A percentile compares a stretch with the other conserved stretches of the same genome.
phyloP scores from a whole-genome alignment of 2,329 filamentous ascomycete species.

The Colletotrichum gigasporum region DNA sequence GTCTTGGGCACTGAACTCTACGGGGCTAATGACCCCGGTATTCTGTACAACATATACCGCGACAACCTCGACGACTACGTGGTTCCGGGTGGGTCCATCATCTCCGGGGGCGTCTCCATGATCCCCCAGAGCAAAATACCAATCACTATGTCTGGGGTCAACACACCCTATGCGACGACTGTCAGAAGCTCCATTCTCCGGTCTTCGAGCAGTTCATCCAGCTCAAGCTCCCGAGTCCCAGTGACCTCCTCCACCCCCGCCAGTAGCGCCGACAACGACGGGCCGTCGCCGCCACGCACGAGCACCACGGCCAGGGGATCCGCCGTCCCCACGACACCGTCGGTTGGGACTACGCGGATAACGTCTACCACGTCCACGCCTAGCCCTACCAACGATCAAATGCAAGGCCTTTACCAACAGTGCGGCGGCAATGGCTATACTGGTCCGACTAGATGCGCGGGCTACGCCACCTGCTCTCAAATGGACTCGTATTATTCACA shows the following conservation, averaged over 20 bases:
- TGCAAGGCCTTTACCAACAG: conserved; percentile 11
- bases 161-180: conserved; percentile 26
- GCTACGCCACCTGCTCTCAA: conserved; percentile 1
- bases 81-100: conserved; percentile 41
- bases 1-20: conserved; percentile 62
- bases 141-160: conserved; percentile 32
- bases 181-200: neutral
- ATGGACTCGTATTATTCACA: conserved; percentile 16
- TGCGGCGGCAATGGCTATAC: conserved; percentile 11
- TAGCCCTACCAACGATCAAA: neutral
- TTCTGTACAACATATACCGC: conserved; percentile 63
- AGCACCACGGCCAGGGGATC: neutral
- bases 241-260: neutral
- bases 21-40: conserved; percentile 60
- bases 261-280: neutral
- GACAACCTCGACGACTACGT: conserved; percentile 35
- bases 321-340: neutral
- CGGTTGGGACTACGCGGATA: neutral
- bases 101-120: conserved; percentile 35
- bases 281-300: too few relatives aligned
- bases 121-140: conserved; percentile 31
- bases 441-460: conserved; percentile 8
- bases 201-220: neutral
- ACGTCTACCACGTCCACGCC: neutral
- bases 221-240: neutral